Base-by-base conservation (phyloP, 768 basidiomycete genomes). In the Tephrocybe sp. region DNA sequence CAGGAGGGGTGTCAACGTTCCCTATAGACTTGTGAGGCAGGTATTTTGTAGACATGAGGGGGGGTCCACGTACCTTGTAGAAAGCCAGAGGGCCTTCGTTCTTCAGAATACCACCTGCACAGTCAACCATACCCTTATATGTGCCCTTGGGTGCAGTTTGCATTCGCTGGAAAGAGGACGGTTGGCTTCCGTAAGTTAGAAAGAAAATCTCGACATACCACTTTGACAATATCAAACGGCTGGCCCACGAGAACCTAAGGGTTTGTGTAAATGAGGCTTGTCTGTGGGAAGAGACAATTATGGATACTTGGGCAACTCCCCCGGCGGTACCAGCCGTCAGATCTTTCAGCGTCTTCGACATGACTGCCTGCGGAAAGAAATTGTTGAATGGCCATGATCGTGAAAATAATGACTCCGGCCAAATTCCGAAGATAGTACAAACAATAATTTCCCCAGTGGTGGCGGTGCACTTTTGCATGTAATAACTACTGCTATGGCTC, bases 161-260 rank as follows among this genome's bases (percentile, higher is more conserved):
- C 86, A 95, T 93, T 52, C 94, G 83, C 91, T 93, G 63, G 53
- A 27, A 49, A 47, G 45, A 29, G 4, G 8, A 34, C 15, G 4
- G 11, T 34, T 34, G 15, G 7, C 13, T 34, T 34, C n/a, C n/a
- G 33, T 7, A 34, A 7, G 15, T n/a, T 34, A 34, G 15, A 6
- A 34, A 12, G 11, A 34, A 4, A n/a, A 9, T 45, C 19, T 33
- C 25, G 54, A 81, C 88, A 64, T 63, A 92, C 91, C 71, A 94
- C 91, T 85, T 97, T 97, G 71, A 94, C 90, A 56, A 95, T 94
- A 68, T 97, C 94, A 68, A 97, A 97, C 11, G 94, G 94, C 67
- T 95, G 91, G 41, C 91, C 92, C 40, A 93, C 91, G 39, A 93
- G 75, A 52, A 92, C 88, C 88, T 91, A 45, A 34, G 15, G 52